Evolutionary conservation across 176 grass and related monocot genomes (phyloP), one percentile per base, ranked within the genome.

Genomic region (Carex littledalei): DNA sequence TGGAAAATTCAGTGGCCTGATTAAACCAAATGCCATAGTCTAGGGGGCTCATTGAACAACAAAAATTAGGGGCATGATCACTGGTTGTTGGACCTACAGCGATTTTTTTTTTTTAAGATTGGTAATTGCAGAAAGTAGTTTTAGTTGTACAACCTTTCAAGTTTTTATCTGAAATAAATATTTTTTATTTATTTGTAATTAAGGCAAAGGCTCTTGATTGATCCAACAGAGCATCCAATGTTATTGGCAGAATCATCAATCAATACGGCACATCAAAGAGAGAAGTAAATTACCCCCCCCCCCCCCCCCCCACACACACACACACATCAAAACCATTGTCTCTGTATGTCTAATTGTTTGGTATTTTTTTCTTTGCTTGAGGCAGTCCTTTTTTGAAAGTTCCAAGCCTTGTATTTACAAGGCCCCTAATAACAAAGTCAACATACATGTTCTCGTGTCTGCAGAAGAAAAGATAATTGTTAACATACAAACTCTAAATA

Each of bases 221-320:
- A 99, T 87, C 97, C 97, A 54, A 92, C 90, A 80, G 97, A 99
- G 82, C 97, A 99, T 92, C 97, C 97, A 58, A 95, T 99, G 90
- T 92, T 99, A 32, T 89, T 99, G 75, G 91, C 97, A 17, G 97
- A 99, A 85, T 87, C 97, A 86, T 96, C 97, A 82, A 91, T 62
- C 62, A 99, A 95, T 80, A 92, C 88, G 63, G 88, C 84, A 18
- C 90, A 91, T 0, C 97, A 99, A 94, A 91, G 97, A 87, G 97
- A 99, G 81, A 99, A 90, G 97, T 99, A 81, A 89, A 61, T 26
- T 26, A 0, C 60, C 47, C 7, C 63, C 81, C 72, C 11, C 85
- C 54, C 17, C 15, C 54, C 39, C 39, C 6, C 43, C 1, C 8
- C 2, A 66, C 31, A 29, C 65, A 35, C 34, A 35, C 3, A 35